Base-by-base conservation (phyloP, 768 basidiomycete species). In the Multifurca ochricompacta region DNA sequence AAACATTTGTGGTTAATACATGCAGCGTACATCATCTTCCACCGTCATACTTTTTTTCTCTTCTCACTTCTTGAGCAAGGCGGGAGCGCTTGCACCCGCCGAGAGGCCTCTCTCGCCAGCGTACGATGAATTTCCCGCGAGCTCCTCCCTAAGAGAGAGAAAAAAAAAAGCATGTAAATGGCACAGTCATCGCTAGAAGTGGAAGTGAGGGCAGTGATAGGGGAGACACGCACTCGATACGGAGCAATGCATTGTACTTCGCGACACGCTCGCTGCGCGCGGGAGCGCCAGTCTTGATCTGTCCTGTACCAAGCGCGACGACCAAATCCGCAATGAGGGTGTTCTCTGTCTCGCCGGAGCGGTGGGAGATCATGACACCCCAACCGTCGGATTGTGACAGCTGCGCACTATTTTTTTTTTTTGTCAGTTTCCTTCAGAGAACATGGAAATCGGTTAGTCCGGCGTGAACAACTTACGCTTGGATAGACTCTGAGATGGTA, bases 321-420 rank as follows among this genome's bases (percentile, higher is more conserved):
- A 85, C 83, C 62, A 97, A 84, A 72, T 97, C 93, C 59, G 94
- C 91, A 65, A 98, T 97, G 71, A 92, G 77, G 51, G 91, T 94
- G 76, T 91, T 93, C 74, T 96, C 94, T 32, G 95, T 98, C 80
- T 97, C 95, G 66, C 95, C 95, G 62, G 88, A 91, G 63, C 96
- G 93, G 80, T 98, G 96, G 49, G 94, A 97, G 71, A 95, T 85
- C 96, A 99, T 99, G 74, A 97, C 90, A 70, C 93, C 94, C 96
- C 96, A 99, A 51, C 88, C 88, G 66, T 91, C 91, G 35, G 90
- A 91, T 71, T 96, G 92, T 45, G 94, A 70, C 65, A 99, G 90
- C 71, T 97, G 93, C 56, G 94, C 91, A 68, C 91, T 95, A n/a
- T n/a, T n/a, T n/a, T n/a, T n/a, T n/a, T n/a, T 34, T 4, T 47